Conservation (phyloP, 75 land plant species). For the Adiantum capillusveneris region DNA sequence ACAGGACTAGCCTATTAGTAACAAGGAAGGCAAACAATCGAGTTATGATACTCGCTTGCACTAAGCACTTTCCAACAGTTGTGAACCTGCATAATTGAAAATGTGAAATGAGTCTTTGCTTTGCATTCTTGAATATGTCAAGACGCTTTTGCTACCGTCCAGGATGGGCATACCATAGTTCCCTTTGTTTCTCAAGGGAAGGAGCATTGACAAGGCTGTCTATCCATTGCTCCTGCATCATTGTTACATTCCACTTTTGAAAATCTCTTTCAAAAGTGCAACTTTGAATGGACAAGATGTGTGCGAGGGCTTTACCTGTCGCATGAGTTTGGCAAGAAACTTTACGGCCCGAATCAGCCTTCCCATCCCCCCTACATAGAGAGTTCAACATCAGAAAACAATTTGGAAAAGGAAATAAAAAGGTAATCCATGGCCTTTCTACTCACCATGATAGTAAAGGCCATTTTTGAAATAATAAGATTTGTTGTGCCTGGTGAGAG, state of each 20-base stretch:
- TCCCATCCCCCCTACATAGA: slow-evolving; percentile 27
- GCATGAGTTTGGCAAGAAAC: slow-evolving; percentile 26
- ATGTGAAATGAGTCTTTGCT: background rate
- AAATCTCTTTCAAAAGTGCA: no score
- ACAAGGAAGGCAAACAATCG: slow-evolving; percentile 29
- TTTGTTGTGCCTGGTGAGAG: slow-evolving; percentile 14
- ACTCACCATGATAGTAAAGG: slow-evolving; percentile 33
- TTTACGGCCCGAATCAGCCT: slow-evolving; percentile 31
- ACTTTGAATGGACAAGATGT: no score
- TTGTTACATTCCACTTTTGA: background rate
- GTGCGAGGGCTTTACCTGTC: slow-evolving; percentile 22
- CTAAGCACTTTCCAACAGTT: slow-evolving; percentile 27
- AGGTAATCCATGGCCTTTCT: background rate
- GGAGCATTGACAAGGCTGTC: slow-evolving; percentile 38
- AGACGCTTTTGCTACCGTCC: no score
- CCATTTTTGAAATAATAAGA: slow-evolving; percentile 34
- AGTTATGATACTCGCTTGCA: slow-evolving; percentile 25
- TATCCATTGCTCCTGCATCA: slow-evolving; percentile 26
- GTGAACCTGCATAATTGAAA: slow-evolving; percentile 24
- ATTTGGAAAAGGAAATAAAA: background rate
- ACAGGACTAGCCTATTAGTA: slow-evolving; percentile 26
- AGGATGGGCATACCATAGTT: slow-evolving; percentile 35
- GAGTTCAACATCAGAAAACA: background rate
- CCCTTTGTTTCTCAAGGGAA: slow-evolving; percentile 31
- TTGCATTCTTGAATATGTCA: no score